A percentile compares a stretch with the other conserved stretches of the same genome.
phyloP scores from a whole-genome alignment of 768 basidiomycete species.

The Austroboletus eburneus region DNA sequence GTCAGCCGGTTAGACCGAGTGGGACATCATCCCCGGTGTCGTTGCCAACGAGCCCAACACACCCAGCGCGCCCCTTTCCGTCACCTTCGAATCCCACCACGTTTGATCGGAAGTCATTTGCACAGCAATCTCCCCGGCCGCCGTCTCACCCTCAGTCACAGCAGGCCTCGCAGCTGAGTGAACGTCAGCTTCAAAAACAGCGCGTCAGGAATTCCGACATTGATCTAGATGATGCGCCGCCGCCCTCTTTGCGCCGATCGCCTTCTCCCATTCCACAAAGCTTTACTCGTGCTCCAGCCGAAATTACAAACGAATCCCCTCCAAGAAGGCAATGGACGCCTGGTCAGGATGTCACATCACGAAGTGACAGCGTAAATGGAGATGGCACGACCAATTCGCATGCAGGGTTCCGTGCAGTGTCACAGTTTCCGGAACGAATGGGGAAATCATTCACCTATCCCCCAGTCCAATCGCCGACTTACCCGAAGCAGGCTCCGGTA shows the following conservation, averaged over 20 bases:
- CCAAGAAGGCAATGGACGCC: slow-evolving; percentile 29
- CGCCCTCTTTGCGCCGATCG: slow-evolving; percentile 38
- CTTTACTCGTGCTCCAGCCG: slow-evolving; percentile 21
- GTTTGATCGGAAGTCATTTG: slow-evolving; percentile 20
- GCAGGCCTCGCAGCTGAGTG: slow-evolving; percentile 18
- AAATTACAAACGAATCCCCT: slow-evolving; percentile 26
- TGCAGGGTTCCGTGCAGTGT: slow-evolving; percentile 6
- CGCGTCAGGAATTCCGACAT: slow-evolving; percentile 21
- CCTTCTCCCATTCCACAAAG: slow-evolving; percentile 26
- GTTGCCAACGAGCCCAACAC: slow-evolving; percentile 23
- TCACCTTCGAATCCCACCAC: slow-evolving; percentile 20
- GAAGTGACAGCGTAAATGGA: slow-evolving; percentile 6
- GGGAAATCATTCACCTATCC: neutral
- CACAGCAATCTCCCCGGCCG: slow-evolving; percentile 13
- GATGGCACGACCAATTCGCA: slow-evolving; percentile 6
- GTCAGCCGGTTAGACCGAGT: slow-evolving; percentile 9
- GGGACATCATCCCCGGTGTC: slow-evolving; percentile 12
- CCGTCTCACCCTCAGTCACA: slow-evolving; percentile 10
- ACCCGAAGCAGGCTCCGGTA: slow-evolving; percentile 33
- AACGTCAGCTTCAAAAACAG: slow-evolving; percentile 25
- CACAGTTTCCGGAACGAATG: slow-evolving; percentile 18
- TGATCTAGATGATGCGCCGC: slow-evolving; percentile 42
- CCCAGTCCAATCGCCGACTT: slow-evolving; percentile 4
- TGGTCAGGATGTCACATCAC: slow-evolving; percentile 14
- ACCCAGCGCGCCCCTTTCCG: slow-evolving; percentile 8